Evolutionary conservation across 176 grass and related monocot genomes (phyloP), one percentile per base, ranked within the genome.

Genomic region (Tuctoria greenei): DNA sequence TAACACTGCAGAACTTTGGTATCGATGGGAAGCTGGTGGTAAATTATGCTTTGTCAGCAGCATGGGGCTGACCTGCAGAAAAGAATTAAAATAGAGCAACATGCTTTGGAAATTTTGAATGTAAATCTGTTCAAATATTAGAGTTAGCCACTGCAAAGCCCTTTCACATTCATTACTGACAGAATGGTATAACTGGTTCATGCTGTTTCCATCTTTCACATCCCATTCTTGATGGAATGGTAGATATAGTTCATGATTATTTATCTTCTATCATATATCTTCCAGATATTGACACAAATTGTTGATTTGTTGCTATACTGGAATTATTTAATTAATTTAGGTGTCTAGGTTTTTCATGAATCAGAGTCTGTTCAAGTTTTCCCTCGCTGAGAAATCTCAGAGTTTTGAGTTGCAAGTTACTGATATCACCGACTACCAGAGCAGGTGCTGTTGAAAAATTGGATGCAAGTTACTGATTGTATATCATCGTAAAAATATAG

Each of bases 1-100:
- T 83, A 41, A 39, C 35, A 46, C 21, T 92, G 87, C 84, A 96
- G 89, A 96, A 84, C 60, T 92, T 92, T 76, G 89, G 89, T 55
- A 85, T 92, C 66, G 93, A 96, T 37, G 84, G 93, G 18, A 96
- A 92, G 57, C 78, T 96, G 75, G 87, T 96, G 35, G 93, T 96
- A 45, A 92, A 96, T 60, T 96, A 96, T 83, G 89, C 93, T 77
- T 89, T 90, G 26, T 96, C 87, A 0, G 87, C 84, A 63, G 93
- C 89, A 49, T 96, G 89, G 89, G 93, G 89, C 18, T 96, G 44
- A 64, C 18, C 35, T 64, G 39, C 21, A n/a, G 60, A 34, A 59
- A 73, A 44, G 18, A 74, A 35, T 5, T 42, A 5, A 8, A 35
- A 64, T 84, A 26, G 37, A 28, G 2, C 0, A 26, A 71, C 8